These are phyloP conservation scores for Leccinum broughii DNA, from an alignment of 768 basidiomycete genomes.

Conservation along the genomic window DNA sequence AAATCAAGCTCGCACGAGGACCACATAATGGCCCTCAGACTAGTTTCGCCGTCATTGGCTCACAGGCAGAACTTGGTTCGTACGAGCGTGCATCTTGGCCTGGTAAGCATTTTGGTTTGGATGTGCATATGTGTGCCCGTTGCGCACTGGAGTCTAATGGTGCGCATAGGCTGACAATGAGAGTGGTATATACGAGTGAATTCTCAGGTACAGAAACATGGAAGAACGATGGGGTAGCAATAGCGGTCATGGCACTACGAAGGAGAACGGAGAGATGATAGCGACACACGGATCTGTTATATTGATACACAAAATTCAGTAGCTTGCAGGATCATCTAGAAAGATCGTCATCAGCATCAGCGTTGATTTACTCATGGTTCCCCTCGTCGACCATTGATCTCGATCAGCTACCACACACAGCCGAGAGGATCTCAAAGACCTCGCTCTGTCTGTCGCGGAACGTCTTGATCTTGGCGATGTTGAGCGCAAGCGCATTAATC, in stretches of 20 bases:
- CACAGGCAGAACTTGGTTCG: not conserved
- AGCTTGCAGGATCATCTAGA: not conserved
- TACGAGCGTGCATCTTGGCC: not conserved
- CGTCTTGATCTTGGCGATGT: constrained; percentile 65
- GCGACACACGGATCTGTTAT: no score
- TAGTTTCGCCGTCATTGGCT: not conserved
- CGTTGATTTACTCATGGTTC: not conserved
- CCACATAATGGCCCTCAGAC: not conserved
- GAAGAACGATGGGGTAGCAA: not conserved
- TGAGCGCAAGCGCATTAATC: constrained; percentile 71
- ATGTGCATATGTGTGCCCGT: not conserved
- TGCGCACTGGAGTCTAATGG: not conserved
- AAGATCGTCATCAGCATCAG: not conserved
- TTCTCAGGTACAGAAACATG: not conserved
- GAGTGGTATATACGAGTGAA: not conserved
- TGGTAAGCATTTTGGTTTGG: not conserved
- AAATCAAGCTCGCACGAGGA: not conserved
- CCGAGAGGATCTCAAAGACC: constrained; percentile 59
- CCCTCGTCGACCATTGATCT: constrained; percentile 2
- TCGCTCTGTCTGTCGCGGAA: constrained; percentile 71
- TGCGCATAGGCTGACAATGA: not conserved
- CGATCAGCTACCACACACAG: constrained; percentile 22
- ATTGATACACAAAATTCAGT: not conserved
- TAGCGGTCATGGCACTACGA: not conserved
- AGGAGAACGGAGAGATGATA: not conserved